Conservation (phyloP, 202 grass and related monocot genomes). For the Setaria italica region DNA sequence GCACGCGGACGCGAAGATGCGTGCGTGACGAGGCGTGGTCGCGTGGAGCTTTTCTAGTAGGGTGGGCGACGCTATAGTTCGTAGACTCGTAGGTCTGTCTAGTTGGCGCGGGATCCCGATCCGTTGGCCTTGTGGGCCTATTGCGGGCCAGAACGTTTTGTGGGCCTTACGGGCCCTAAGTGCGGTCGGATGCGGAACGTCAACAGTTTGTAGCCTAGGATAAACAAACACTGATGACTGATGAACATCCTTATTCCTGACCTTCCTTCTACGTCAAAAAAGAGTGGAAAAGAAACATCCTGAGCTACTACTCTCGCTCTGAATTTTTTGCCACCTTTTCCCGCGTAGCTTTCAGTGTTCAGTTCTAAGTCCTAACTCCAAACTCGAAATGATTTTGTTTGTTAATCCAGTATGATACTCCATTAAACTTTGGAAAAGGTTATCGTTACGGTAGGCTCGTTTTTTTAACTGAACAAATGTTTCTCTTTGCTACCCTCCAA, state of each 20-base stretch:
- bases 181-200: neutral
- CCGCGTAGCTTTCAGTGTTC: neutral
- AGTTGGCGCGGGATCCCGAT: neutral
- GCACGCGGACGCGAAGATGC: slow-evolving; percentile 5
- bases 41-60: slow-evolving; percentile 21
- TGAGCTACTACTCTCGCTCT: neutral
- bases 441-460: neutral
- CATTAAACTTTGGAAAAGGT: neutral
- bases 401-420: neutral
- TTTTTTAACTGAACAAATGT: neutral
- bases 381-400: neutral
- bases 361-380: neutral
- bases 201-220: neutral
- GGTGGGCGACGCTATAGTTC: slow-evolving; percentile 34
- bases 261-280: too few relatives aligned
- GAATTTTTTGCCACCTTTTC: neutral
- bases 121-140: neutral
- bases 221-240: neutral
- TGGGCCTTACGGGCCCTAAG: neutral
- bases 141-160: neutral
- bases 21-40: neutral
- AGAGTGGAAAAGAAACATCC: neutral
- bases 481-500: neutral
- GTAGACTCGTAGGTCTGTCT: slow-evolving; percentile 31
- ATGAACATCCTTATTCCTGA: neutral